Evolutionary conservation across 768 basidiomycete genomes (phyloP).

Genomic region (Dioszegia crocea): DNA sequence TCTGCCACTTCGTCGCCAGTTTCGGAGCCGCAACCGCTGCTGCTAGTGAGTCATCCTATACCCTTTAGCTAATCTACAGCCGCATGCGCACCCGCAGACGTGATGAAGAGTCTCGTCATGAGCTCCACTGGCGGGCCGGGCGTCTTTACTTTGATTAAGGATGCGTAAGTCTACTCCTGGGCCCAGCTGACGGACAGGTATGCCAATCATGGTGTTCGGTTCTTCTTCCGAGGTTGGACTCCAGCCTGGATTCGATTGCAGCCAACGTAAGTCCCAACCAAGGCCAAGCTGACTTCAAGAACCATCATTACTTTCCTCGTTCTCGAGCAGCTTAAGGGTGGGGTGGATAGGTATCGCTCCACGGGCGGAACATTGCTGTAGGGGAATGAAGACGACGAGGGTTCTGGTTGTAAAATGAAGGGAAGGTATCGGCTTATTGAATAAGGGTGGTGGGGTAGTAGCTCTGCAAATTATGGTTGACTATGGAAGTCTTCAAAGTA

Average conservation of each 20-base stretch:
- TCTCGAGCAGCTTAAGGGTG: slow-evolving; percentile 43
- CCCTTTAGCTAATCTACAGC: slow-evolving; percentile 1
- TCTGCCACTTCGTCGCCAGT: slow-evolving; percentile 76
- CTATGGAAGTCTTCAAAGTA: too few relatives aligned
- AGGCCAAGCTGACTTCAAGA: background rate
- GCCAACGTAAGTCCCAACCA: slow-evolving; percentile 26
- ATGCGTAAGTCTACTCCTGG: slow-evolving; percentile 21
- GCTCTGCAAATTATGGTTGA: too few relatives aligned
- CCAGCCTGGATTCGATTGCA: slow-evolving; percentile 46
- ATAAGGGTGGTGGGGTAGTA: too few relatives aligned
- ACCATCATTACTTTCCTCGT: slow-evolving; percentile 28
- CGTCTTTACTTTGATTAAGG: slow-evolving; percentile 28
- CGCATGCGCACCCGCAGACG: slow-evolving; percentile 46
- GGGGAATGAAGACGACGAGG: background rate
- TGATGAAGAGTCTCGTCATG: slow-evolving; percentile 44
- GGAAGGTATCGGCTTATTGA: too few relatives aligned
- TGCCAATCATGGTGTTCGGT: slow-evolving; percentile 37
- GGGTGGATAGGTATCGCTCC: slow-evolving; percentile 33
- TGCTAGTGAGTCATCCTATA: slow-evolving; percentile 29
- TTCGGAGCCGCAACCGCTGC: slow-evolving; percentile 65
- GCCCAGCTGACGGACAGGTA: slow-evolving; percentile 19
- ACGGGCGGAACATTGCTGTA: slow-evolving; percentile 30
- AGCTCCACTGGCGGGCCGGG: slow-evolving; percentile 34
- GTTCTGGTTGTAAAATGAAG: too few relatives aligned
- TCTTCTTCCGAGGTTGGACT: slow-evolving; percentile 46